Conservation (phyloP, 768 basidiomycete species). For the Amanita inopinata region DNA sequence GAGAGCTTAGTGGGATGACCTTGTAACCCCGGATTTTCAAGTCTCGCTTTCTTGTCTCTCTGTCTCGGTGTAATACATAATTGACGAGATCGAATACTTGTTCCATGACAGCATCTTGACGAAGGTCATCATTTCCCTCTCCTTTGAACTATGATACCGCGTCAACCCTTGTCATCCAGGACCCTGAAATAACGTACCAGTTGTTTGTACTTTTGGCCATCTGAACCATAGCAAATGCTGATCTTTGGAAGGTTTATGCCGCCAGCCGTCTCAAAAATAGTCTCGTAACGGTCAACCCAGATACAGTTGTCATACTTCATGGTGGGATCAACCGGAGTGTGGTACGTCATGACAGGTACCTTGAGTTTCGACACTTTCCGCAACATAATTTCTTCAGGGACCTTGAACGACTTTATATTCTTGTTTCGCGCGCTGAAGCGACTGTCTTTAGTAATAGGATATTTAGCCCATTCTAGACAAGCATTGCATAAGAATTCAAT, state of each 20-base stretch:
- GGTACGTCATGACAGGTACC: slow-evolving; percentile 80
- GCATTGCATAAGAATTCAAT: slow-evolving; percentile 56
- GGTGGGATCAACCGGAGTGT: slow-evolving; percentile 60
- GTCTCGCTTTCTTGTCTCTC: slow-evolving; percentile 63
- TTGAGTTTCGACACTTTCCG: slow-evolving; percentile 38
- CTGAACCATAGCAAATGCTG: slow-evolving; percentile 52
- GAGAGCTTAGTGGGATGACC: slow-evolving; percentile 73
- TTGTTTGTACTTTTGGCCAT: slow-evolving; percentile 63
- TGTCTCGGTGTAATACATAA: slow-evolving; percentile 58
- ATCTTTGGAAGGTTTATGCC: slow-evolving; percentile 84
- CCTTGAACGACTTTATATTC: slow-evolving; percentile 18
- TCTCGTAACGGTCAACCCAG: slow-evolving; percentile 58
- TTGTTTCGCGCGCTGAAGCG: slow-evolving; percentile 9
- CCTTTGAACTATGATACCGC: slow-evolving; percentile 78
- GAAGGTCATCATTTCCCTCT: slow-evolving; percentile 79
- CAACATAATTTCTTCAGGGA: slow-evolving; percentile 40
- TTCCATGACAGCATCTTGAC: slow-evolving; percentile 99
- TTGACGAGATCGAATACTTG: slow-evolving; percentile 94
- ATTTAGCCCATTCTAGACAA: slow-evolving; percentile 67
- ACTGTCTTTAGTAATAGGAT: slow-evolving; percentile 32
- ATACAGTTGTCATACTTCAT: slow-evolving; percentile 58
- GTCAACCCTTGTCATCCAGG: background rate
- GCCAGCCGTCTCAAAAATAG: slow-evolving; percentile 53
- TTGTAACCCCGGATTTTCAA: slow-evolving; percentile 79
- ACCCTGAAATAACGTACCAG: slow-evolving; percentile 42